Evolutionary conservation across 371 early-diverging fungal species (phyloP).

Genomic region (Apophysomyces trapeziformis): DNA sequence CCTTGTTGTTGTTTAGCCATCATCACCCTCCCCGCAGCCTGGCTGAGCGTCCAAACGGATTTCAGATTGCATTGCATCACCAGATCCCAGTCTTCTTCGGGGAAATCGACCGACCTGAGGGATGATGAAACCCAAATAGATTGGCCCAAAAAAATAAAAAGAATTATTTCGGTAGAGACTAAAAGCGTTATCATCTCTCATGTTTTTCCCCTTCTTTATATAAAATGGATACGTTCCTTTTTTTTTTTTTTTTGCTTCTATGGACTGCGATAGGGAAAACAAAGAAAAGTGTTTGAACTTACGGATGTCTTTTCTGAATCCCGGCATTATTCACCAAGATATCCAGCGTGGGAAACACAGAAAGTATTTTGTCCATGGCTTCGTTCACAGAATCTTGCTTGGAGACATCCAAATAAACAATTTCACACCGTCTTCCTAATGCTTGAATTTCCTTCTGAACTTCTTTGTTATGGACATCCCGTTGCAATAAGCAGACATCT

Average conservation of each 20-base stretch:
- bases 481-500: constrained; percentile 37
- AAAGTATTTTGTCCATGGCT: constrained; percentile 25
- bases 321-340: constrained; percentile 47
- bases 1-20: constrained; percentile 14
- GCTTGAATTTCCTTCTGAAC: constrained; percentile 29
- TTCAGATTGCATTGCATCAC: constrained; percentile 42
- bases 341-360: constrained; percentile 29
- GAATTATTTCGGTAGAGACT: no score
- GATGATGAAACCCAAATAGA: neutral
- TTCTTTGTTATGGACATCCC: constrained; percentile 22
- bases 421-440: constrained; percentile 31
- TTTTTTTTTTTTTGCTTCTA: neutral
- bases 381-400: constrained; percentile 22
- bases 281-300: neutral
- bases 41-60: constrained; percentile 34
- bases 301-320: constrained; percentile 27
- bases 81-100: constrained; percentile 37
- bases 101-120: constrained; percentile 30
- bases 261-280: no score
- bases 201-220: no score
- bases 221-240: neutral
- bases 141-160: no score
- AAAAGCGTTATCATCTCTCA: no score
- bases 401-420: constrained; percentile 27
- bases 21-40: constrained; percentile 35